Evolutionary conservation across 768 basidiomycete species (phyloP).

Genomic region (Leccinum longicurvipes): DNA sequence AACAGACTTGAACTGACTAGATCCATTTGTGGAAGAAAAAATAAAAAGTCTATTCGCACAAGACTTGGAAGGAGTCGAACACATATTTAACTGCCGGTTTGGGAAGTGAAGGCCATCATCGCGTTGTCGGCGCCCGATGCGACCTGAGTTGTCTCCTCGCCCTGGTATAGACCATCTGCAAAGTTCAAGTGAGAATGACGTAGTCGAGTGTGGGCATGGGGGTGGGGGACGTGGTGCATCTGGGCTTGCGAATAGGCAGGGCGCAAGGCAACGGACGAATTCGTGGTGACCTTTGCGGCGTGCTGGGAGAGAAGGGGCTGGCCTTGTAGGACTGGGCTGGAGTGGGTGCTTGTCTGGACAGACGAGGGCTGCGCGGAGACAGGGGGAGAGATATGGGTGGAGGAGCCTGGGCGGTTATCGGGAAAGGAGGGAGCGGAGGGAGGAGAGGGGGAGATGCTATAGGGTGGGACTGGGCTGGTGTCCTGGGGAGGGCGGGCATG

Average conservation of each 20-base stretch:
- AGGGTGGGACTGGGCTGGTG: constrained; percentile 12
- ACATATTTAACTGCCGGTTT: constrained; percentile 26
- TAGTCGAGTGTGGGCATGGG: constrained; percentile 73
- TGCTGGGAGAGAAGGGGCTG: constrained; percentile 24
- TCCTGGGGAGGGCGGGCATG: constrained; percentile 19
- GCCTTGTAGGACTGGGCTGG: constrained; percentile 12
- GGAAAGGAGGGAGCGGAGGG: constrained; percentile 18
- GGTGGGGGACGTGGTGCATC: constrained; percentile 81
- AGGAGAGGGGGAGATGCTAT: constrained; percentile 22
- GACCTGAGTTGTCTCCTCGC: constrained; percentile 25
- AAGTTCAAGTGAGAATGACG: constrained; percentile 57
- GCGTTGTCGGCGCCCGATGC: constrained; percentile 36
- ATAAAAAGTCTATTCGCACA: constrained; percentile 6
- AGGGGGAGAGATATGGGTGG: constrained; percentile 19
- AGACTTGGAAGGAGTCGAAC: not conserved
- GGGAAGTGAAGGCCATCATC: constrained; percentile 47
- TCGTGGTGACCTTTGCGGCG: constrained; percentile 30
- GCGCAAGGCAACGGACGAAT: constrained; percentile 47
- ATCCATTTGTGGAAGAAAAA: constrained; percentile 2
- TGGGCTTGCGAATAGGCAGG: constrained; percentile 56
- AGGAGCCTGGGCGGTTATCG: constrained; percentile 12
- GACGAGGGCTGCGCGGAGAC: constrained; percentile 21
- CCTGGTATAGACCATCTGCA: constrained; percentile 37
- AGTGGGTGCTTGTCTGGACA: constrained; percentile 20
- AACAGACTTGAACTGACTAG: constrained; percentile 18